Conservation (phyloP, 164 flowering plant genomes). For the Santalum album region DNA sequence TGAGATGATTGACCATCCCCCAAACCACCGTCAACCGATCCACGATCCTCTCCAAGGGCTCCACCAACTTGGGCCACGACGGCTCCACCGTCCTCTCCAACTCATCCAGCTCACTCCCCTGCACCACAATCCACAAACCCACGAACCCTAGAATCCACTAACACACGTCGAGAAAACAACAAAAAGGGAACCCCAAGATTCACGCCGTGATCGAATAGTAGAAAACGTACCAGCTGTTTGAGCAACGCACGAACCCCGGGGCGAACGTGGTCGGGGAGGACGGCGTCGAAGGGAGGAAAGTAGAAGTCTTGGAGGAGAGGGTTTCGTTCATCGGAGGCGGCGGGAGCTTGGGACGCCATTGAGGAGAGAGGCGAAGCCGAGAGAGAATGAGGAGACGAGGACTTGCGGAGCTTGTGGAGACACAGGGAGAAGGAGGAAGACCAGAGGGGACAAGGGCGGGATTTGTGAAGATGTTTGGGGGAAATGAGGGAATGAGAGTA, state of each 20-base stretch:
- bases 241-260: conserved; percentile 73
- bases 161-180: too few relatives aligned
- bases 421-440: conserved; percentile 74
- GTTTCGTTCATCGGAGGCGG: conserved; percentile 21
- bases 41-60: conserved; percentile 77
- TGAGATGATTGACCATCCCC: conserved; percentile 90
- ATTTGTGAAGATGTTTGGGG: conserved; percentile 34
- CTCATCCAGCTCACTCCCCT: conserved; percentile 76
- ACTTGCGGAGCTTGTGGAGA: conserved; percentile 17
- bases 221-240: conserved; percentile 41
- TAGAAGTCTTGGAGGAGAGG: conserved; percentile 63
- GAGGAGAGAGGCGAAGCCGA: conserved; percentile 8
- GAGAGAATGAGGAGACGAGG: conserved; percentile 7
- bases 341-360: conserved; percentile 7
- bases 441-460: conserved; percentile 71
- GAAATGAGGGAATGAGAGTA: conserved; percentile 14
- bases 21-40: conserved; percentile 70
- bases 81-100: conserved; percentile 87
- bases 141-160: too few relatives aligned
- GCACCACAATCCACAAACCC: conserved; percentile 5
- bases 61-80: conserved; percentile 79
- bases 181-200: too few relatives aligned
- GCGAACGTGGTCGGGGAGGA: conserved; percentile 70
- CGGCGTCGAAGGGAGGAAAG: conserved; percentile 79
- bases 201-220: too few relatives aligned